These are phyloP conservation scores for Entomortierella chlamydospora DNA, from an alignment of 192 early-diverging fungal genomes.

Conservation along the genomic window DNA sequence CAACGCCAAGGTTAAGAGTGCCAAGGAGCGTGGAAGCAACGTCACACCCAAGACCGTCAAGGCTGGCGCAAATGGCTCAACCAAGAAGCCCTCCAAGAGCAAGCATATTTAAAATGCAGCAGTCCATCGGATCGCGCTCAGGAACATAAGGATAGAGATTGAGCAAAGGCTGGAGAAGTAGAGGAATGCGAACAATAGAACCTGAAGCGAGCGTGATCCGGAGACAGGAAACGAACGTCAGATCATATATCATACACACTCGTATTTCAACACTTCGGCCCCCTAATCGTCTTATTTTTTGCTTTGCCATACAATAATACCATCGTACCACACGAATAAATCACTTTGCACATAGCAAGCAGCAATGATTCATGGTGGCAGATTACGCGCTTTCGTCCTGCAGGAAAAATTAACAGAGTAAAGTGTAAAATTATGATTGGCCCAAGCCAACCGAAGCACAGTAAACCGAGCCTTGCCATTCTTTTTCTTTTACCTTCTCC, in stretches of 20 bases:
- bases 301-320: too few species aligned
- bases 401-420: too few species aligned
- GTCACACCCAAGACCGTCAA: slow-evolving; percentile 39
- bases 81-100: slow-evolving; percentile 48
- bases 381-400: too few species aligned
- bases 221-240: not conserved
- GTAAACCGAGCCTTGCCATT: not conserved
- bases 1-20: slow-evolving; percentile 63
- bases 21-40: slow-evolving; percentile 47
- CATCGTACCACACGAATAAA: too few species aligned
- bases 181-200: too few species aligned
- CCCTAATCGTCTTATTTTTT: too few species aligned
- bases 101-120: slow-evolving; percentile 40
- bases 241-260: too few species aligned
- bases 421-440: not conserved
- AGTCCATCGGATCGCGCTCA: not conserved
- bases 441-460: not conserved
- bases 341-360: too few species aligned
- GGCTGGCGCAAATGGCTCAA: not conserved
- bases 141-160: too few species aligned
- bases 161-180: not conserved
- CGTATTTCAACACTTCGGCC: too few species aligned
- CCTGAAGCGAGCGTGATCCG: too few species aligned
- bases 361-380: too few species aligned
- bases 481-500: not conserved